These are phyloP conservation scores for Leccinum obscurum DNA, from an alignment of 768 basidiomycete genomes.

Conservation along the genomic window DNA sequence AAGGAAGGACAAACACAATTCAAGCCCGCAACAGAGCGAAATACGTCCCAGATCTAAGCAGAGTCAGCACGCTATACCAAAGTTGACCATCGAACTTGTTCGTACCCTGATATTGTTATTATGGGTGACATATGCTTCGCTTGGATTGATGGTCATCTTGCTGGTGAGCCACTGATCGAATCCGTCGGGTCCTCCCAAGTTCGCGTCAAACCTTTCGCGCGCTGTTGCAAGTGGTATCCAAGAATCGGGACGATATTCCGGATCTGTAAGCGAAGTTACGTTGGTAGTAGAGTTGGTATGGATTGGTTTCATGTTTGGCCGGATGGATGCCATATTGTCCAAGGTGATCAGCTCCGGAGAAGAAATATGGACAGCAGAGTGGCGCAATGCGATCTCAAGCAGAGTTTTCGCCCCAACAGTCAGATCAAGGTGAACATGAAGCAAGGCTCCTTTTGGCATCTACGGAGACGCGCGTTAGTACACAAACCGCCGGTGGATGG, in stretches of 20 bases:
- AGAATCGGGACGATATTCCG: conserved; percentile 40
- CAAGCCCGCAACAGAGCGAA: conserved; percentile 52
- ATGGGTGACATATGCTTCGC: conserved; percentile 71
- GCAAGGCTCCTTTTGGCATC: conserved; percentile 81
- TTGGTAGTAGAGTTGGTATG: conserved; percentile 27
- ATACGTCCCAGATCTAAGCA: conserved; percentile 74
- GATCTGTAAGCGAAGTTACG: conserved; percentile 35
- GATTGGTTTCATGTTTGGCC: conserved; percentile 57
- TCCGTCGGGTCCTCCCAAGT: conserved; percentile 59
- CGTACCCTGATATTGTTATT: conserved; percentile 66
- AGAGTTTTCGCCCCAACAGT: conserved; percentile 58
- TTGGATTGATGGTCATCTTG: conserved; percentile 64
- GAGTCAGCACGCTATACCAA: neutral
- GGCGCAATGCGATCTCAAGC: conserved; percentile 52
- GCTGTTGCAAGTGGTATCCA: conserved; percentile 62
- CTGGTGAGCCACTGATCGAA: conserved; percentile 69
- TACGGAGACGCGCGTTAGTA: conserved; percentile 22
- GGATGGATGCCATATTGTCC: conserved; percentile 40
- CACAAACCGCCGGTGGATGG: neutral
- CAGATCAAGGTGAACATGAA: conserved; percentile 77
- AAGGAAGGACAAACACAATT: conserved; percentile 40
- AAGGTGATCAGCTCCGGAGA: conserved; percentile 40
- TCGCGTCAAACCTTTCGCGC: conserved; percentile 48
- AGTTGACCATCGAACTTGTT: neutral
- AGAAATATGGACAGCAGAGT: conserved; percentile 63